Evolutionary conservation across 352 stramenopile species (phyloP), one percentile per base, ranked within the genome.

Genomic region (Globisporangium cylindrosporum): DNA sequence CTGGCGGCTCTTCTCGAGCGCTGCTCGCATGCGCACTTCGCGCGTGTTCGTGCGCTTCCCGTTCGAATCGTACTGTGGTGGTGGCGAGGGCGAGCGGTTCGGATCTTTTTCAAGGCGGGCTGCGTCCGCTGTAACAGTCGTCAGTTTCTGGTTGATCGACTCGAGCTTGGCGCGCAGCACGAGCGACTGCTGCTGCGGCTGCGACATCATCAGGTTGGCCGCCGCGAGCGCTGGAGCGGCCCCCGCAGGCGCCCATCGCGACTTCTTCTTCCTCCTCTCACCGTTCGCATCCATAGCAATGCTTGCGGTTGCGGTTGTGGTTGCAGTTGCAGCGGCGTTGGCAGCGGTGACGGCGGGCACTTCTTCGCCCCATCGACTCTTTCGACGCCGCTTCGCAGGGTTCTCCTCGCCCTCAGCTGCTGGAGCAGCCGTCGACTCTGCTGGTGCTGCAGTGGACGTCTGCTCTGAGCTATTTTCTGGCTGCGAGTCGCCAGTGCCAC

Each of bases 31-130:
- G 15, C 97, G 90, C 41, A 97, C 86, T 71, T 98, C 97, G 41
- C 97, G 89, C 18, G 96, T 99, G 76, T 99, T 99, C 12, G 91
- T 98, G 24, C 97, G 86, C 67, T 98, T 99, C 51, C 98, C 98
- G 41, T 98, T 95, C 15, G 88, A 79, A 60, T 99, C 97, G 81
- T 99, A 99, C 22, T 98, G 87, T 24, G 96, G 95, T 14, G 91
- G 88, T 18, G 95, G 96, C 4, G 94, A 98, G 25, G 93, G 95
- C 32, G 92, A 97, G 48, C 94, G 79, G 48, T 91, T 94, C 7
- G 94, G 93, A 67, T 98, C 91, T 63, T 91, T 83, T 69, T 95
- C 89, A 20, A 94, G 82, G 20, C 80, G 68, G 20, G 88, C 76
- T 4, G 91, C 91, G 55, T 98, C 93, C 22, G 82, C 66, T 18